These are phyloP conservation scores for Monilinia aucupariae DNA, from an alignment of 2,329 filamentous ascomycete genomes.

Conservation along the genomic window DNA sequence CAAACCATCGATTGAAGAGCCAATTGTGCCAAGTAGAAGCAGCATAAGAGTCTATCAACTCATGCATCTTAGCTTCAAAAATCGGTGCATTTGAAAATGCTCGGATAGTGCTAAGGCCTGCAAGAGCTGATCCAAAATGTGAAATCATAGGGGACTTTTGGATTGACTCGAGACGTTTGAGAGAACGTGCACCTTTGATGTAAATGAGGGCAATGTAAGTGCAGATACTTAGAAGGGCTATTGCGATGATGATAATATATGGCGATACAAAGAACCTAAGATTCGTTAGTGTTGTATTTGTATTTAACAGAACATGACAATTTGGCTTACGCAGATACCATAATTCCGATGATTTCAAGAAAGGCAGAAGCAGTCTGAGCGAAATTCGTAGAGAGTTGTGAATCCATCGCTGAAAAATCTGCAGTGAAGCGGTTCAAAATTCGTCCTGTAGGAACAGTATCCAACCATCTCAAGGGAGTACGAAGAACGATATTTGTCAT, in stretches of 20 bases:
- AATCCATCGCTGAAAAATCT: constrained; percentile 69
- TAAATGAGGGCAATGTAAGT: constrained; percentile 49
- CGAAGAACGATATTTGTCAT: constrained; percentile 62
- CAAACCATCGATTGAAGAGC: constrained; percentile 67
- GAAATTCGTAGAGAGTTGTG: constrained; percentile 56
- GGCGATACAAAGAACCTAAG: constrained; percentile 52
- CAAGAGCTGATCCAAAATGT: constrained; percentile 60
- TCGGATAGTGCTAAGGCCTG: constrained; percentile 67
- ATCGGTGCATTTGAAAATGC: constrained; percentile 62
- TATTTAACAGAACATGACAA: neutral
- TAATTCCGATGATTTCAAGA: constrained; percentile 57
- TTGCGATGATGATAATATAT: constrained; percentile 56
- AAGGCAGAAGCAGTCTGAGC: constrained; percentile 52
- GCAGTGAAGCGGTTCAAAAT: constrained; percentile 72
- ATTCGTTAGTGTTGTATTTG: constrained; percentile 1
- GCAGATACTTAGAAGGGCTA: constrained; percentile 27
- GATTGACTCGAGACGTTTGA: constrained; percentile 70
- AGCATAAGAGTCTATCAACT: constrained; percentile 60
- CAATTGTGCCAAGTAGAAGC: constrained; percentile 59
- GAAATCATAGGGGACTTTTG: constrained; percentile 70
- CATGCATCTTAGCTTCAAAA: constrained; percentile 64
- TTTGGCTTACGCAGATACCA: constrained; percentile 48
- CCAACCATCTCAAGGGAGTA: constrained; percentile 67
- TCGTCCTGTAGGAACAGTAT: constrained; percentile 69
- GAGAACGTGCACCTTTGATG: constrained; percentile 61